A percentile compares a stretch with the other conserved stretches of the same genome.
Conservation (phyloP, 139 green algal genomes). For the Pseudopediastrum boryanum region DNA sequence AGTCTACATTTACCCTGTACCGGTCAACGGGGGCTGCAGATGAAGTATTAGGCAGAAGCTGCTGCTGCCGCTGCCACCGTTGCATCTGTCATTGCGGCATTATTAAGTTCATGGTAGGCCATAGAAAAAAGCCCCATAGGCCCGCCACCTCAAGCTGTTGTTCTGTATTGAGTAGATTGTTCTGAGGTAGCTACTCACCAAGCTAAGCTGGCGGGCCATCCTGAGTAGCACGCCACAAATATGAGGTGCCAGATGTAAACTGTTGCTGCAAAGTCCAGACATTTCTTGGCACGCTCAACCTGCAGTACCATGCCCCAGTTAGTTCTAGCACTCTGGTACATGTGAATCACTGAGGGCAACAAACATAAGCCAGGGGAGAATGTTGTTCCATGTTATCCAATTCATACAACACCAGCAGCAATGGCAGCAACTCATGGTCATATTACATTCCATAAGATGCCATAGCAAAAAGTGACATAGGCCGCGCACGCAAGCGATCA, state of each 20-base stretch:
- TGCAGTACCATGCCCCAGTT: no score
- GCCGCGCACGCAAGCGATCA: no score
- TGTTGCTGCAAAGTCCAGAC: conserved; percentile 91
- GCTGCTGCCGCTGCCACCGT: neutral
- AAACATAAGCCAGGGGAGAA: neutral
- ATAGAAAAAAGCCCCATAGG: no score
- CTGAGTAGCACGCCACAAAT: conserved; percentile 54
- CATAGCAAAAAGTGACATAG: no score
- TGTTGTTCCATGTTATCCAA: neutral
- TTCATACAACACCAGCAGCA: neutral
- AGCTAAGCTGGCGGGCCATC: conserved; percentile 64
- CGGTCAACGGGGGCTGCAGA: neutral
- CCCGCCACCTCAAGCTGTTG: conserved; percentile 5
- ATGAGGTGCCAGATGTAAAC: conserved; percentile 84
- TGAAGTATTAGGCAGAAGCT: neutral
- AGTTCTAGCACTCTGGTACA: neutral
- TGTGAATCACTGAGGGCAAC: neutral
- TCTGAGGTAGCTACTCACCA: conserved; percentile 67
- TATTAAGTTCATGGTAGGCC: no score
- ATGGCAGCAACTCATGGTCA: neutral
- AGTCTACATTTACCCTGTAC: neutral
- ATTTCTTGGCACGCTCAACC: conserved; percentile 95
- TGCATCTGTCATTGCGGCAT: neutral
- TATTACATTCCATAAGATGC: neutral
- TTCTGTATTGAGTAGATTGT: neutral